Conservation (phyloP, 805 yeast genomes). For the Pichia exigua region DNA sequence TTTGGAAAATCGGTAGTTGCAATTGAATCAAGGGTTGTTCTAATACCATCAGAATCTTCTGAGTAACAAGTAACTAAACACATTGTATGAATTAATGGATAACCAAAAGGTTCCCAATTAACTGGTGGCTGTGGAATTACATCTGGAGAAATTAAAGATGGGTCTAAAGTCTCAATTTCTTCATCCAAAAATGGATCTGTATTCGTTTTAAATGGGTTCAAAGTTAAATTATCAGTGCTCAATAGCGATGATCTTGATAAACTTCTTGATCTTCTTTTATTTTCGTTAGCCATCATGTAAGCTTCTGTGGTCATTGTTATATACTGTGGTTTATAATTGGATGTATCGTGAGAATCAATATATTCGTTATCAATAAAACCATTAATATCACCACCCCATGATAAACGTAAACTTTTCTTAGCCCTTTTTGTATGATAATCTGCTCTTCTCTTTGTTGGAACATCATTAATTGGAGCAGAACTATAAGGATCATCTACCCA, state of each 20-base stretch:
- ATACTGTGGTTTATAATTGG: conserved; percentile 35
- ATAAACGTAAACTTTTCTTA: conserved; percentile 28
- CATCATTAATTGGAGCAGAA: conserved; percentile 44
- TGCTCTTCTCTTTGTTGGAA: conserved; percentile 47
- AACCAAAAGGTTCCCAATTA: conserved; percentile 79
- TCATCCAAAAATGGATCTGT: conserved; percentile 25
- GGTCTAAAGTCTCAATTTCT: conserved; percentile 41
- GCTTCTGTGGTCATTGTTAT: conserved; percentile 66
- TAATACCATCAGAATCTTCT: conserved; percentile 78
- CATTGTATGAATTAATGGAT: conserved; percentile 66
- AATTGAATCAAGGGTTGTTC: conserved; percentile 85
- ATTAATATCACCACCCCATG: conserved; percentile 34
- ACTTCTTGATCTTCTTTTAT: conserved; percentile 9
- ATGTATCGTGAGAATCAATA: not conserved
- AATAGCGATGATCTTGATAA: conserved; percentile 7
- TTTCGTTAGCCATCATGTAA: conserved; percentile 18
- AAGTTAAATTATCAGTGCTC: conserved; percentile 8
- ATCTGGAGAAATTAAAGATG: conserved; percentile 61
- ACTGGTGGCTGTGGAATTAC: conserved; percentile 89
- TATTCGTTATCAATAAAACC: conserved; percentile 16
- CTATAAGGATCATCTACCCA: conserved; percentile 69
- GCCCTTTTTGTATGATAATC: conserved; percentile 30
- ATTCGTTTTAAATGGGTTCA: conserved; percentile 7
- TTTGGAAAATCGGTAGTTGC: conserved; percentile 96
- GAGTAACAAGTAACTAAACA: conserved; percentile 90